phyloP scores from a whole-genome alignment of 305 asterid genomes.

The Fraxinus greggii region DNA sequence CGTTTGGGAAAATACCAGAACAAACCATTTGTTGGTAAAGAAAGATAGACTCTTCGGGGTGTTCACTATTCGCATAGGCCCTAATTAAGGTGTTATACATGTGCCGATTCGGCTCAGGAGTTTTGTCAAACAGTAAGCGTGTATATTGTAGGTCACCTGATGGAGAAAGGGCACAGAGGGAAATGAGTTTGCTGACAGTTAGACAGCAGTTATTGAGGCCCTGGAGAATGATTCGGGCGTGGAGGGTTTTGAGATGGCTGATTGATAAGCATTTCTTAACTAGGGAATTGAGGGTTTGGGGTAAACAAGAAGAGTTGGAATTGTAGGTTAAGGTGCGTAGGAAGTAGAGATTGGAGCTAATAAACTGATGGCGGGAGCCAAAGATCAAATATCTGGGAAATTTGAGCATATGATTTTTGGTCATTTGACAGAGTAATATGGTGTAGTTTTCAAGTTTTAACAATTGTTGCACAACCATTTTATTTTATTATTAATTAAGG shows the following conservation, averaged over 20 bases:
- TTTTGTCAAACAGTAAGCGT: slow-evolving; percentile 49
- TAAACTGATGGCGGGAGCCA: not conserved
- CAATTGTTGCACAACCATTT: not conserved
- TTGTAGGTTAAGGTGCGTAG: slow-evolving; percentile 17
- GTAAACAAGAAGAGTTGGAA: slow-evolving; percentile 3
- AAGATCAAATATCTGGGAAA: slow-evolving; percentile 1
- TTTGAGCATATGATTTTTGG: slow-evolving; percentile 18
- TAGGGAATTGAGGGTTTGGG: slow-evolving; percentile 15
- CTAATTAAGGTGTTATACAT: slow-evolving; percentile 68
- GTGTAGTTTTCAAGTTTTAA: not conserved
- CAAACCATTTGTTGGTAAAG: slow-evolving; percentile 44
- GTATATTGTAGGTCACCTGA: slow-evolving; percentile 59
- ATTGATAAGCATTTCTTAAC: slow-evolving; percentile 43
- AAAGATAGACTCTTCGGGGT: slow-evolving; percentile 33
- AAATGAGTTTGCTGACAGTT: slow-evolving; percentile 66
- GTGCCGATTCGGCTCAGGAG: slow-evolving; percentile 57
- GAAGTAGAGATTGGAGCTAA: not conserved
- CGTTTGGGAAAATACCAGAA: slow-evolving; percentile 43
- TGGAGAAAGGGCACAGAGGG: slow-evolving; percentile 44
- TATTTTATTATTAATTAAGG: not conserved
- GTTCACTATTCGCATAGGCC: slow-evolving; percentile 37
- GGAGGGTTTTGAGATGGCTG: slow-evolving; percentile 59
- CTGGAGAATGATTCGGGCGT: slow-evolving; percentile 57
- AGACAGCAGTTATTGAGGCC: slow-evolving; percentile 51
- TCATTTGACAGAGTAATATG: not conserved